These are phyloP conservation scores for Pogostemon cablin DNA, from an alignment of 257 asterid species.

Conservation along the genomic window DNA sequence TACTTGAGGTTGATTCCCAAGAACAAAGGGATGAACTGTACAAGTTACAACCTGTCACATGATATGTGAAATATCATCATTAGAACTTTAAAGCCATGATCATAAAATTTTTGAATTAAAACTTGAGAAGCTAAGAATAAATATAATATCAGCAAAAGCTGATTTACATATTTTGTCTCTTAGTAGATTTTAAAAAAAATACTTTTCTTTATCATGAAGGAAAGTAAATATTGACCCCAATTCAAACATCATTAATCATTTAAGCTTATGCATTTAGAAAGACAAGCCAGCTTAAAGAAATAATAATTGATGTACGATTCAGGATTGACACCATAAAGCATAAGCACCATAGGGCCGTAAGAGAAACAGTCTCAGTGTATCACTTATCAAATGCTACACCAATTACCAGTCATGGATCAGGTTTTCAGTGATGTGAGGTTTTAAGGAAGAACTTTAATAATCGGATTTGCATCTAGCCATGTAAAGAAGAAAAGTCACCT, in stretches of 20 bases:
- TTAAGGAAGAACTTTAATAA: constrained; percentile 74
- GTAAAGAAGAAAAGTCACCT: constrained; percentile 77
- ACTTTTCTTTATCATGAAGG: constrained; percentile 1
- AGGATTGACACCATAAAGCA: constrained; percentile 20
- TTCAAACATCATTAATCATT: constrained; percentile 22
- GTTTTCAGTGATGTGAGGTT: constrained; percentile 80
- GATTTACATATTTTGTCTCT: not conserved
- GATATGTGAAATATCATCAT: constrained; percentile 34
- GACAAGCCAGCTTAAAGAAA: constrained; percentile 22
- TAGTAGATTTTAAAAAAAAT: not conserved
- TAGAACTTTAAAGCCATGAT: constrained; percentile 27
- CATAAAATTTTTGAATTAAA: constrained; percentile 11
- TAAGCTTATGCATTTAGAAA: constrained; percentile 2
- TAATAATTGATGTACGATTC: not conserved
- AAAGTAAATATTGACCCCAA: constrained; percentile 18
- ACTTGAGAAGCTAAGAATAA: constrained; percentile 1
- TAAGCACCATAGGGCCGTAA: not conserved
- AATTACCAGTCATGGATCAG: constrained; percentile 88
- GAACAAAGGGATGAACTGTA: constrained; percentile 90
- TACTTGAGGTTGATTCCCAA: constrained; percentile 98
- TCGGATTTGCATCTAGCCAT: constrained; percentile 67
- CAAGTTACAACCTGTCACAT: constrained; percentile 77
- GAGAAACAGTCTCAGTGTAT: constrained; percentile 10
- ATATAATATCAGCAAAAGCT: not conserved
- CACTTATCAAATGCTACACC: not conserved